phyloP scores from a whole-genome alignment of 2,329 filamentous ascomycete species.

The Truncatella angustata region DNA sequence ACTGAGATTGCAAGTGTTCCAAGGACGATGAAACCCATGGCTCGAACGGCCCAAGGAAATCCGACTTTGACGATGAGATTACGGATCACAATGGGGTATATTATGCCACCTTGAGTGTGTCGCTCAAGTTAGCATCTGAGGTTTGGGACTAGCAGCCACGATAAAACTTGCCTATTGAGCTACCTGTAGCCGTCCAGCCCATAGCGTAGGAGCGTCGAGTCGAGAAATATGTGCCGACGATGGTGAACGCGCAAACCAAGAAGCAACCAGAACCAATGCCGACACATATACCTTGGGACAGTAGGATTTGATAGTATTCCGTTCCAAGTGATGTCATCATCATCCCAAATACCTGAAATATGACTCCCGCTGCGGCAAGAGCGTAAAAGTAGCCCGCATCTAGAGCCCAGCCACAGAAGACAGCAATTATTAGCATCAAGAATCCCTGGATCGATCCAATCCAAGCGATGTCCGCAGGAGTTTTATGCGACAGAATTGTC shows the following conservation, averaged over 20 bases:
- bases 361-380: slow-evolving; percentile 23
- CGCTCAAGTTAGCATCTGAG: too few relatives aligned
- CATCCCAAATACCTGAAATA: slow-evolving; percentile 46
- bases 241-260: slow-evolving; percentile 22
- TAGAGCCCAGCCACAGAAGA: slow-evolving; percentile 50
- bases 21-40: slow-evolving; percentile 36
- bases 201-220: slow-evolving; percentile 29
- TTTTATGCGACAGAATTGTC: neutral
- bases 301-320: slow-evolving; percentile 50
- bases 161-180: too few relatives aligned
- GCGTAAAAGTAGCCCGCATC: slow-evolving; percentile 49
- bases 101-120: slow-evolving; percentile 28
- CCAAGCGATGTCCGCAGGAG: slow-evolving; percentile 41
- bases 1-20: neutral
- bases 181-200: slow-evolving; percentile 31
- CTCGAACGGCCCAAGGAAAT: slow-evolving; percentile 44
- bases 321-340: slow-evolving; percentile 51
- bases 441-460: slow-evolving; percentile 51
- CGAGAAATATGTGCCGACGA: slow-evolving; percentile 29
- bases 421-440: slow-evolving; percentile 48
- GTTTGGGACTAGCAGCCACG: too few relatives aligned
- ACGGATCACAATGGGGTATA: slow-evolving; percentile 43
- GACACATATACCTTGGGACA: slow-evolving; percentile 49
- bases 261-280: slow-evolving; percentile 36
- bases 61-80: slow-evolving; percentile 38